Evolutionary conservation across 495 filamentous ascomycete genomes (phyloP).

Genomic region (Penicillium roqueforti): DNA sequence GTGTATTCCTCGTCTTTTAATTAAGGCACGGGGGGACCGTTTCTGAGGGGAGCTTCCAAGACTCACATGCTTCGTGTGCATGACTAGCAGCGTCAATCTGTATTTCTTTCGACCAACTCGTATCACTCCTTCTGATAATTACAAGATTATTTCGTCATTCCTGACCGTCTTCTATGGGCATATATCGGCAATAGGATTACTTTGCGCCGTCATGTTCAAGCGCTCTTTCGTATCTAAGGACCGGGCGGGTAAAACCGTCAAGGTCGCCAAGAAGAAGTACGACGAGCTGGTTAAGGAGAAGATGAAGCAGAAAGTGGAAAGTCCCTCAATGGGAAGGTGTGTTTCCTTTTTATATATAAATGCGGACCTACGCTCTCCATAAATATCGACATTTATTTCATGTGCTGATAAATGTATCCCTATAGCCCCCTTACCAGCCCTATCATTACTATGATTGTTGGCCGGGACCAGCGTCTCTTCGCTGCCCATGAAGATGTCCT

Average conservation of each 20-base stretch:
- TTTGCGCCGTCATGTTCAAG: slow-evolving; percentile 68
- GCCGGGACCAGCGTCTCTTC: slow-evolving; percentile 73
- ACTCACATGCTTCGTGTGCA: slow-evolving; percentile 32
- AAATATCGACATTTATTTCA: not conserved
- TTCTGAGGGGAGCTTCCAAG: slow-evolving; percentile 35
- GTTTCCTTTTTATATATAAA: slow-evolving; percentile 13
- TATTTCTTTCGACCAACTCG: slow-evolving; percentile 32
- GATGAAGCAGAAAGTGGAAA: slow-evolving; percentile 62
- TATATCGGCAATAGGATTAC: not conserved
- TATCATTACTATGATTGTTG: slow-evolving; percentile 80
- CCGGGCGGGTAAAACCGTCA: slow-evolving; percentile 74
- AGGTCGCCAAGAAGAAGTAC: slow-evolving; percentile 65
- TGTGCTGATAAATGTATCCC: not conserved
- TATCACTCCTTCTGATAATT: slow-evolving; percentile 35
- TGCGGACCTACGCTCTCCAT: not conserved
- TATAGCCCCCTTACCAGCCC: slow-evolving; percentile 62
- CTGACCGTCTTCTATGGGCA: slow-evolving; percentile 8
- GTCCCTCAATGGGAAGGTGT: slow-evolving; percentile 47
- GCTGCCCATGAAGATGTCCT: slow-evolving; percentile 67
- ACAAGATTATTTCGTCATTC: slow-evolving; percentile 24
- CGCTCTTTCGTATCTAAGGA: slow-evolving; percentile 73
- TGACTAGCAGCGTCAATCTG: slow-evolving; percentile 37
- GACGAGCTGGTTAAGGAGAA: slow-evolving; percentile 71
- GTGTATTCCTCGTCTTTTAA: slow-evolving; percentile 24
- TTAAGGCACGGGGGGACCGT: slow-evolving; percentile 21